Percentiles rank a stretch among this genome's conserved stretches.
phyloP scores from a whole-genome alignment of 2,329 filamentous ascomycete genomes.

The Macroventuria anomochaeta region DNA sequence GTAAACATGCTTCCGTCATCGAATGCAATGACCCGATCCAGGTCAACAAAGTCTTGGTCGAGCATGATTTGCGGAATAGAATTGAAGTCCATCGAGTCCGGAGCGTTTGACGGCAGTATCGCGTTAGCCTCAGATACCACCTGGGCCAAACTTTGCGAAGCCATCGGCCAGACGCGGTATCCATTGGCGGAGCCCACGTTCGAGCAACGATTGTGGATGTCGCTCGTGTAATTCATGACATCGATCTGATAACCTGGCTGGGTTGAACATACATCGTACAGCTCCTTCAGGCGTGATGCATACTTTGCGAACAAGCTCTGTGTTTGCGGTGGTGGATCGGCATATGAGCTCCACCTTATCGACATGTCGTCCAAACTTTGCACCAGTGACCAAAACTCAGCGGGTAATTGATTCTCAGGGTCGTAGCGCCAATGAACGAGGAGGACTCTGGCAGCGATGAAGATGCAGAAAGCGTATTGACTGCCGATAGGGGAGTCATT shows the following conservation, averaged over 20 bases:
- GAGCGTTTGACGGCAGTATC: background rate
- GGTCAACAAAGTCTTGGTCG: constrained; percentile 25
- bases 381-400: constrained; percentile 27
- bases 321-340: background rate
- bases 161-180: background rate
- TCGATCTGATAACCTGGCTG: constrained; percentile 16
- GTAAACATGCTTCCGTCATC: constrained; percentile 35
- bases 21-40: constrained; percentile 32
- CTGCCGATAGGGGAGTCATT: constrained; percentile 17
- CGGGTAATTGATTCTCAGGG: constrained; percentile 9
- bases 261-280: constrained; percentile 17
- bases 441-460: constrained; percentile 28
- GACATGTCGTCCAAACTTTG: constrained; percentile 29
- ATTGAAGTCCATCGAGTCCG: constrained; percentile 10
- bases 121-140: background rate
- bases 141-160: background rate
- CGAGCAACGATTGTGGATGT: constrained; percentile 4
- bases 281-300: constrained; percentile 14
- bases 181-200: background rate
- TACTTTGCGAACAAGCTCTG: constrained; percentile 19
- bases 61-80: constrained; percentile 23
- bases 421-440: constrained; percentile 26
- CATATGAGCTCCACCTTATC: constrained; percentile 16
- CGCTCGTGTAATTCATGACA: constrained; percentile 22
- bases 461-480: constrained; percentile 29